Conservation (phyloP, 352 stramenopile genomes). For the Pythium phragmiticola region DNA sequence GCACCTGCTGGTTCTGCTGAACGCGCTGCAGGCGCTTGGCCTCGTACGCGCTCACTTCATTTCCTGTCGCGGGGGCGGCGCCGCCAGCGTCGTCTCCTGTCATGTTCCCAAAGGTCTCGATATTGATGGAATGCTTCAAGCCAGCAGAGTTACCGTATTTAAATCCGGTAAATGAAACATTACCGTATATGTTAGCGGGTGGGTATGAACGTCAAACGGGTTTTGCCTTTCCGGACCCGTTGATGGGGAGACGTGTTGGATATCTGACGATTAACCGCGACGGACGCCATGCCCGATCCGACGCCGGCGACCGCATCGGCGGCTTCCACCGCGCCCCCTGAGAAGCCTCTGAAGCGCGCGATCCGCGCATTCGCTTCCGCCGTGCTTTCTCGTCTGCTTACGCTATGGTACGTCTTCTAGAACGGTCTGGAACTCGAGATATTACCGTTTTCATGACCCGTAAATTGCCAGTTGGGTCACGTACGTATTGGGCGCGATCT, state of each 20-base stretch:
- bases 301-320: neutral
- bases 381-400: slow-evolving; percentile 32
- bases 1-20: slow-evolving; percentile 41
- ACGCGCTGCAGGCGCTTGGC: slow-evolving; percentile 58
- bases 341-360: slow-evolving; percentile 32
- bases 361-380: slow-evolving; percentile 28
- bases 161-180: neutral
- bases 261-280: neutral
- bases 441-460: neutral
- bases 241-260: slow-evolving; percentile 3
- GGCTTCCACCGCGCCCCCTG: slow-evolving; percentile 3
- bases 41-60: slow-evolving; percentile 47
- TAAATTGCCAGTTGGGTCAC: slow-evolving; percentile 48
- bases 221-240: neutral
- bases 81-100: neutral
- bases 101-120: neutral
- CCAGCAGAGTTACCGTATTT: neutral
- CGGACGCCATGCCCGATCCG: neutral
- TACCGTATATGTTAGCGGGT: slow-evolving; percentile 9
- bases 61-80: neutral
- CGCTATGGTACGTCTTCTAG: slow-evolving; percentile 35
- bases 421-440: neutral
- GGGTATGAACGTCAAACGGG: neutral
- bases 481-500: slow-evolving; percentile 67
- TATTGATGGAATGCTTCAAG: neutral